Base-by-base conservation (phyloP, 441 rosid genomes). In the Populus hybrid region DNA sequence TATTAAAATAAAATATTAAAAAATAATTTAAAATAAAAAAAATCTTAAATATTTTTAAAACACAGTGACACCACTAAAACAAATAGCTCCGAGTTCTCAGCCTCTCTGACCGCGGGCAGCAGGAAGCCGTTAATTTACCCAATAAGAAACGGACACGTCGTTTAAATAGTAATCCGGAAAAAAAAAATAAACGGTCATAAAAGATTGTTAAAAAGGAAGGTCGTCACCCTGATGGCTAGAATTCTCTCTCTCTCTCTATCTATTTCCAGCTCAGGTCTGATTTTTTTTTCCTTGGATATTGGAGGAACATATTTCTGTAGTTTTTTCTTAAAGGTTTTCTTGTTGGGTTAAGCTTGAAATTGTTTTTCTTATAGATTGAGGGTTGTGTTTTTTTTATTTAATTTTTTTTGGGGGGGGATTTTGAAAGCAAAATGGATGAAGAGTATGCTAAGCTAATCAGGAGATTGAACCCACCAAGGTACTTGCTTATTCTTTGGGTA, bases 381-480 rank as follows among this genome's bases (percentile, higher is more conserved):
- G 20, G 16, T 23, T 18, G 73, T 38, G 16, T 24, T 56, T 69
- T 63, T 36, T 33, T 33, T 33, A 33, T 33, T 6, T 33, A 6
- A 33, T 33, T 33, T 9, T 26, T 36, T 21, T 33, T 53, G 68
- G 64, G 65, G n/a, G 73, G 53, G 76, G 56, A 23, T 36, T 21
- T 61, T 72, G 21, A 28, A 3, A 8, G 21, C 71, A 82, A 76
- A 80, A 93, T 93, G 93, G 99, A 94, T 80, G 99, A 93, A 77
- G 97, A 93, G 87, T 94, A 85, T 69, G 93, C 94, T 31, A 94
- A 94, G 93, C 91, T 94, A 79, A 84, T 94, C 84, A 84, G 95
- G 80, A 89, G 99, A 83, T 88, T 94, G 94, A 93, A 94, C 82
- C 98, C 93, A 16, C 98, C 98, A 71, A 90, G 99, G 98, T 92